A percentile compares a stretch with the other conserved stretches of the same genome.
These are phyloP conservation scores for Perilla frutescens DNA, from an alignment of 257 asterid species.

Conservation along the genomic window DNA sequence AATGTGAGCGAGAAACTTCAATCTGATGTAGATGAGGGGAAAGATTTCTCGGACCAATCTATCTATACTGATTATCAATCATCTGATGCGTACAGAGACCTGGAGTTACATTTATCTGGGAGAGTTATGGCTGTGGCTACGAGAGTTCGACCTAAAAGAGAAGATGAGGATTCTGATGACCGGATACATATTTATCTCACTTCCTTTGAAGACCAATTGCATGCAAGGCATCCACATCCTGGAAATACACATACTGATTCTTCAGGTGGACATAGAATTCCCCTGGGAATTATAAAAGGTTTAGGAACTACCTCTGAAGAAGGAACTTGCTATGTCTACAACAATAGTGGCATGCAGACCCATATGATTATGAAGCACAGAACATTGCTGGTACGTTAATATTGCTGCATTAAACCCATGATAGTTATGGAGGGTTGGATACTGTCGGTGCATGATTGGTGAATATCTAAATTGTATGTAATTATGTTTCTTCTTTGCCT, in stretches of 20 bases:
- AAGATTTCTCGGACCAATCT: slow-evolving; percentile 42
- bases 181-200: slow-evolving; percentile 68
- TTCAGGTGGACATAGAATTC: slow-evolving; percentile 53
- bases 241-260: slow-evolving; percentile 37
- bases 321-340: slow-evolving; percentile 76
- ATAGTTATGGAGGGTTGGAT: slow-evolving; percentile 22
- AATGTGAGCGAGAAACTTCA: slow-evolving; percentile 33
- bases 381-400: slow-evolving; percentile 72
- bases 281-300: slow-evolving; percentile 79
- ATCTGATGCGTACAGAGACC: slow-evolving; percentile 72
- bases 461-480: slow-evolving; percentile 10
- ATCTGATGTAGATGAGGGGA: slow-evolving; percentile 38
- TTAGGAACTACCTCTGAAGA: slow-evolving; percentile 85
- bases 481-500: slow-evolving; percentile 1
- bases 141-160: slow-evolving; percentile 65
- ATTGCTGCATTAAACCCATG: slow-evolving; percentile 11
- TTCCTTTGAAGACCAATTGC: slow-evolving; percentile 40
- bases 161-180: slow-evolving; percentile 60
- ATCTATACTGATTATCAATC: slow-evolving; percentile 35
- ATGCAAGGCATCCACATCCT: slow-evolving; percentile 32
- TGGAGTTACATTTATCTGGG: slow-evolving; percentile 78
- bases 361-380: slow-evolving; percentile 91
- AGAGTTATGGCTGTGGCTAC: slow-evolving; percentile 80
- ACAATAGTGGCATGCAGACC: slow-evolving; percentile 65
- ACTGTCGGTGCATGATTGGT: slow-evolving; percentile 8